Evolutionary conservation across 2,329 filamentous ascomycete genomes (phyloP), one percentile per base, ranked within the genome.

Genomic region (Fusarium albosuccineum): DNA sequence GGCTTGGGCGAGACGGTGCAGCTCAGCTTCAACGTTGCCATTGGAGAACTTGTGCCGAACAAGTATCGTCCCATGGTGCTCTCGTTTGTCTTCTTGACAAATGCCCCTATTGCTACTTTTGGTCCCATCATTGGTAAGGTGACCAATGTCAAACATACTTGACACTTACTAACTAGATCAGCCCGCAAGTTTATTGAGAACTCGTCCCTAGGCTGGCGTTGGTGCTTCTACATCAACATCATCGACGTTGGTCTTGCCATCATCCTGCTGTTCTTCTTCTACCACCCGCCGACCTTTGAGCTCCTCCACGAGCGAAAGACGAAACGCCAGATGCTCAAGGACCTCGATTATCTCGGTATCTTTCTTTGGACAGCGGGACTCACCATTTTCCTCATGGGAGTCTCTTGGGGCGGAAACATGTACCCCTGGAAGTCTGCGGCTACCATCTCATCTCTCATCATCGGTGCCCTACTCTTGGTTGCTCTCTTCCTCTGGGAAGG

Each of bases 361-460:
- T 77, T 82, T 66, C 75, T 85, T 39, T 84, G 80, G 75, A 80
- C 79, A 9, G 77, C 77, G 6, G 81, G 82, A 5, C 78, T 83
- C 3, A 80, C 79, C 6, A 73, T 84, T 1, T 79, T 84, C 56
- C 73, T 85, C 9, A 80, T 85, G 64, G 82, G 82, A 6, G 74
- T 85, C 55, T 82, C 80, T 26, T 83, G 80, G 73, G 81, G 81
- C 17, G 81, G 81, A 16, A 72, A 67, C 49, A 75, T 80, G 41
- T 82, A 82, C 64, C 76, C 80, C 3, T 83, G 81, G 81, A 78
- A 74, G n/a, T 79, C 79, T 1, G 76, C 77, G 1, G 75, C 77
- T 3, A 78, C 79, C 11, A 80, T 82, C 48, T 73, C 74, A 2
- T 75, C 78, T 7, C 74, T 83, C 14, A 59, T 80, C 3, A 66